A percentile compares a stretch with the other conserved stretches of the same genome.
phyloP scores from a whole-genome alignment of 371 early-diverging fungal genomes.

The Coemansia sp. region DNA sequence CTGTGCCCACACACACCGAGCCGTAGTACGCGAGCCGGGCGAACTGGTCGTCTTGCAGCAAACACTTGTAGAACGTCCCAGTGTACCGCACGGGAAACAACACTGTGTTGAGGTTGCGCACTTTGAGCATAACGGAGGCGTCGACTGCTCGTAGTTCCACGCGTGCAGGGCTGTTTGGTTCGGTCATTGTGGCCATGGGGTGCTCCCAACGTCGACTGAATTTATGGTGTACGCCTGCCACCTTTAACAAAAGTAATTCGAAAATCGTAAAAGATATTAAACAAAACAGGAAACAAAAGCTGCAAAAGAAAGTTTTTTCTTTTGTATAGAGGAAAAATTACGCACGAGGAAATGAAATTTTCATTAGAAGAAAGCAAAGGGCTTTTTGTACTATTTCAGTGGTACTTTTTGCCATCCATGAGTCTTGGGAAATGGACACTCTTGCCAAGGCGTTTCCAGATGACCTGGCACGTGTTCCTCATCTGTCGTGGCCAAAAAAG shows the following conservation, averaged over 20 bases:
- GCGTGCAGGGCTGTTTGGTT: background rate
- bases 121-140: slow-evolving; percentile 61
- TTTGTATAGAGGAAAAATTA: background rate
- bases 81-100: slow-evolving; percentile 88
- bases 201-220: background rate
- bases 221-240: background rate
- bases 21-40: slow-evolving; percentile 78
- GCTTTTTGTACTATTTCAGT: no score
- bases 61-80: slow-evolving; percentile 75
- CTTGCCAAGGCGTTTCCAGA: background rate
- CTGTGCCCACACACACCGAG: slow-evolving; percentile 78
- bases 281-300: background rate
- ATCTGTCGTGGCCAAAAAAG: background rate
- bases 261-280: background rate
- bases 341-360: background rate
- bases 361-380: no score
- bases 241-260: background rate
- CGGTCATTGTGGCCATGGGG: background rate
- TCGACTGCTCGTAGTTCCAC: slow-evolving; percentile 23
- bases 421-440: background rate
- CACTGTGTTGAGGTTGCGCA: slow-evolving; percentile 73
- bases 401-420: background rate
- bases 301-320: background rate
- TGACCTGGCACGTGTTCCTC: slow-evolving; percentile 6
- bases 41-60: slow-evolving; percentile 68